Evolutionary conservation across 139 green algal species (phyloP).

Genomic region (Chlamydomonas sp.): DNA sequence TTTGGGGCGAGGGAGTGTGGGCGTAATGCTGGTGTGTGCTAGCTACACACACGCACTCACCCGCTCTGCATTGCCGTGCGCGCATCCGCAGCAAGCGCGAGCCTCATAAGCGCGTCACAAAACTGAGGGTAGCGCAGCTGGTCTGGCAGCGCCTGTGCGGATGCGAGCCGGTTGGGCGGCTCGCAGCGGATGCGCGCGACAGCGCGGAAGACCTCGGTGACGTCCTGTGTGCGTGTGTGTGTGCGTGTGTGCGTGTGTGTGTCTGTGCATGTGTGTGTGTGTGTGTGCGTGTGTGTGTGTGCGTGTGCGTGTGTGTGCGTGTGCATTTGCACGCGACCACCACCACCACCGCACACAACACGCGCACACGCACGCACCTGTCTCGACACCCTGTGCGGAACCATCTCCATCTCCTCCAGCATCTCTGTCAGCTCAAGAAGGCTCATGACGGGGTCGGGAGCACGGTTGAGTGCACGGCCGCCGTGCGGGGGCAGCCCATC

Average conservation of each 20-base stretch:
- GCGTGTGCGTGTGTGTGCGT: not conserved
- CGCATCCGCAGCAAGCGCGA: conserved; percentile 4
- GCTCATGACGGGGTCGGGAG: conserved; percentile 7
- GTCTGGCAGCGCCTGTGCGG: not conserved
- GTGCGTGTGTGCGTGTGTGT: not conserved
- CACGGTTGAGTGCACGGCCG: conserved; percentile 4
- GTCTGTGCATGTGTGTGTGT: not conserved
- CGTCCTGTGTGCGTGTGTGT: conserved; percentile 1
- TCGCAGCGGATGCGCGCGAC: not conserved
- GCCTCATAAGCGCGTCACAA: conserved; percentile 9
- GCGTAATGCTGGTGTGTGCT: too few species aligned
- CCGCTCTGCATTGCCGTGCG: not conserved
- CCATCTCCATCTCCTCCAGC: conserved; percentile 14
- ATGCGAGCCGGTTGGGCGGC: not conserved
- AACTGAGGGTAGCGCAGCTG: conserved; percentile 13
- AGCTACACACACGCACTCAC: too few species aligned
- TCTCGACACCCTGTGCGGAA: conserved; percentile 3
- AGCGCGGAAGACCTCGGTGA: not conserved
- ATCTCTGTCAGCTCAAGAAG: conserved; percentile 2
- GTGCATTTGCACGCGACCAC: not conserved
- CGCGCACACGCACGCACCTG: conserved; percentile 2
- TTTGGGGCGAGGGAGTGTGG: too few species aligned
- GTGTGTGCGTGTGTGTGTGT: not conserved
- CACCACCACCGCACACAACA: conserved; percentile 3
- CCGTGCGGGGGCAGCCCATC: not conserved